Conservation (phyloP, 2,329 filamentous ascomycete species). For the Diaporthe sp. region DNA sequence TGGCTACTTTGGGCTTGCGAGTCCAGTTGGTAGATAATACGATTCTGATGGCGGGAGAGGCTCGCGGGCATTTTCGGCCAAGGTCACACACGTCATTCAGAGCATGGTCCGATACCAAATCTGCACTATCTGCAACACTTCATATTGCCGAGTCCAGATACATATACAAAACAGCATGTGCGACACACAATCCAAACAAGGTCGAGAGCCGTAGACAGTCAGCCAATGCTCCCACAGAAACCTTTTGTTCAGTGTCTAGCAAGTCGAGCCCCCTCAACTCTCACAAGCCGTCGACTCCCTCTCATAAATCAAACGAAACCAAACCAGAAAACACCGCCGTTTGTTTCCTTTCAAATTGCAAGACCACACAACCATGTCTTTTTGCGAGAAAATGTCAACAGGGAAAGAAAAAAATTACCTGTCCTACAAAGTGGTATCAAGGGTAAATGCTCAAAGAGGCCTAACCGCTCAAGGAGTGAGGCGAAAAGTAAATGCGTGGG, state of each 20-base stretch:
- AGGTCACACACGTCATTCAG: not conserved
- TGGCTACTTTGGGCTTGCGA: not conserved
- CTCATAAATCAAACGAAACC: not conserved
- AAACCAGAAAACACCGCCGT: not conserved
- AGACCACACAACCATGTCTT: constrained; percentile 8
- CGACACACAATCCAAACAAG: not conserved
- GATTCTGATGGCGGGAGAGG: not conserved
- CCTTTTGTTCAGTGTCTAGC: constrained; percentile 4
- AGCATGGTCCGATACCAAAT: not conserved
- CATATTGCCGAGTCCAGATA: constrained; percentile 1
- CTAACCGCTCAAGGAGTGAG: constrained; percentile 28
- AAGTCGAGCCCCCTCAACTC: not conserved
- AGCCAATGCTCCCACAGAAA: not conserved
- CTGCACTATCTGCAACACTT: not conserved
- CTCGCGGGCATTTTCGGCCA: not conserved
- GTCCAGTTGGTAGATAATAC: not conserved
- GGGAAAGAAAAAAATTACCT: not conserved
- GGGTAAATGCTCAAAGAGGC: constrained; percentile 29
- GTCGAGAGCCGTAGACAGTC: not conserved
- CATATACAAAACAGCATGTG: not conserved
- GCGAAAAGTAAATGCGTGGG: not conserved
- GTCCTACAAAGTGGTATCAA: constrained; percentile 30
- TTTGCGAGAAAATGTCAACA: not conserved
- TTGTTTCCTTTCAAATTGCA: not conserved
- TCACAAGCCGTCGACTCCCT: not conserved